Evolutionary conservation across 2,329 filamentous ascomycete genomes (phyloP), one percentile per base, ranked within the genome.

Genomic region (Aspergillus clavatus): DNA sequence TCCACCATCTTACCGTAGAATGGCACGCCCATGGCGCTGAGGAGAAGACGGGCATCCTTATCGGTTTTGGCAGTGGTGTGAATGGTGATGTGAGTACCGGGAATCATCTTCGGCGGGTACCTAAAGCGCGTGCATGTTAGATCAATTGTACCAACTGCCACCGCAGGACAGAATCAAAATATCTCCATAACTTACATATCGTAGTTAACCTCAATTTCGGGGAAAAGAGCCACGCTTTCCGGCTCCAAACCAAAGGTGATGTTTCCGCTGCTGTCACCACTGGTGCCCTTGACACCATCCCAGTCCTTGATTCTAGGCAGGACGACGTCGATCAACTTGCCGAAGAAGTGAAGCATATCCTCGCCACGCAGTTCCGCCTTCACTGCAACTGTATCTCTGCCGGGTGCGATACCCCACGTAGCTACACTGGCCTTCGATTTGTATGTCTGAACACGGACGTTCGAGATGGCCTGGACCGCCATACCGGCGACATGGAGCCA

Each of bases 301-400:
- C 89, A 98, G 58, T 98, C 93, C 76, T 97, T 98, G 70, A 98
- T 94, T 62, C 84, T 87, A 29, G 93, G 93, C 64, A 97, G 78
- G 5, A 98, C 90, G 7, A 97, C 75, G 64, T 95, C 89, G 44
- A 97, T 77, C 56, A 89, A 75, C 73, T 95, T 95, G 61, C 91
- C 86, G 36, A 98, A 65, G 67, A 98, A 96, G 66, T 96, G 85
- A 52, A 88, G 87, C 60, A 94, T 93, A 47, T 84, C 79, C 65
- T 93, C 85, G 23, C 88, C 89, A 45, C 77, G 75, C 51, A 98
- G 72, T 21, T 87, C 84, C 40, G 81, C 83, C 62, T 91, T 96
- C 56, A 87, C 81, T 48, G 87, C 82, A 41, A 70, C 66, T 22
- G 88, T 77, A 53, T 83, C 79, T 63, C 85, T 82, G 37, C 86